A percentile compares a stretch with the other conserved stretches of the same genome.
These are phyloP conservation scores for Lablab purpureus DNA, from an alignment of 306 rosid species.

Conservation along the genomic window DNA sequence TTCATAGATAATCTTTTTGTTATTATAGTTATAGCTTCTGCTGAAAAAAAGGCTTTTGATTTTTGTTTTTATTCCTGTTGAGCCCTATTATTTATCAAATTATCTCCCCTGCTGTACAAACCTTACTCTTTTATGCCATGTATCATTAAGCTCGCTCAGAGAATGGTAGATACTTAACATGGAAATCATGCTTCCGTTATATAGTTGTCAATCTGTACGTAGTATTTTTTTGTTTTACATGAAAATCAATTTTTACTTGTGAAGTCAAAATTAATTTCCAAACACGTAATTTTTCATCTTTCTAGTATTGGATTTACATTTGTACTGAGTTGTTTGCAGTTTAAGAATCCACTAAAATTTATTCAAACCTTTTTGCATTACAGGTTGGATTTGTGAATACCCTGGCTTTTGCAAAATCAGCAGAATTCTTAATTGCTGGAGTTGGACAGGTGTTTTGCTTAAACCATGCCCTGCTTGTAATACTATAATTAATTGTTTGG, in stretches of 20 bases:
- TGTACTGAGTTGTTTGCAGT: conserved; percentile 31
- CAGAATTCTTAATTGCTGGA: conserved; percentile 81
- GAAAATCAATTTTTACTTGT: neutral
- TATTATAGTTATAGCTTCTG: neutral
- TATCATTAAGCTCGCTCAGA: neutral
- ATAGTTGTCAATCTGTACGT: neutral
- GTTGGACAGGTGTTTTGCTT: conserved; percentile 79
- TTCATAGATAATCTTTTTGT: neutral
- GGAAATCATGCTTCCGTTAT: neutral
- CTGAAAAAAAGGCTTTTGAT: neutral
- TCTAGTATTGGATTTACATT: conserved; percentile 14
- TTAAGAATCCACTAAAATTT: conserved; percentile 10
- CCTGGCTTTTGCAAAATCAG: conserved; percentile 90
- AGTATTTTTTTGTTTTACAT: neutral
- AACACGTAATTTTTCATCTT: neutral
- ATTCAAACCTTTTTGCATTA: conserved; percentile 31
- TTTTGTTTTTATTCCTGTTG: neutral
- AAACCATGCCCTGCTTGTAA: neutral
- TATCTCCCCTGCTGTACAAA: neutral
- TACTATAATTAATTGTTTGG: neutral
- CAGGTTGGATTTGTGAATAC: conserved; percentile 98
- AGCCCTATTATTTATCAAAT: neutral
- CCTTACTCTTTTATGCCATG: neutral
- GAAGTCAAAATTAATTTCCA: conserved; percentile 4
- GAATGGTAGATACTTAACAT: neutral